Evolutionary conservation across 441 rosid genomes (phyloP).

Genomic region (Populus hybrid): DNA sequence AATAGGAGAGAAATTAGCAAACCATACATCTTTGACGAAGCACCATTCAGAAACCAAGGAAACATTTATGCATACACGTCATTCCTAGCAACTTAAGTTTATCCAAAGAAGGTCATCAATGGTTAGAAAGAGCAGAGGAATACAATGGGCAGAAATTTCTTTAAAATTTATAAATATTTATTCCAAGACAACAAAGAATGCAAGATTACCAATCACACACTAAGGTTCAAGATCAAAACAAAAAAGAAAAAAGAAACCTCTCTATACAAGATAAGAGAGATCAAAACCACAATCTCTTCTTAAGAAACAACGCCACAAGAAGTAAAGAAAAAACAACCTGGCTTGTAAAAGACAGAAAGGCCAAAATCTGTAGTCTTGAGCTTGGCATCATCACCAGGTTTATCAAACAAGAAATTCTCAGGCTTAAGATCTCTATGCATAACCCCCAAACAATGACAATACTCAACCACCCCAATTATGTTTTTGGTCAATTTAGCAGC

Average conservation of each 20-base stretch:
- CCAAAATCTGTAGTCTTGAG: constrained; percentile 87
- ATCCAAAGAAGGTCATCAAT: not conserved
- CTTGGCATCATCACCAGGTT: constrained; percentile 54
- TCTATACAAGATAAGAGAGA: not conserved
- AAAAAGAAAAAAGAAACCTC: not conserved
- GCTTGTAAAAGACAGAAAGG: constrained; percentile 73
- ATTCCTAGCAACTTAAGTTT: not conserved
- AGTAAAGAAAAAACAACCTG: constrained; percentile 44
- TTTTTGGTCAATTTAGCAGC: constrained; percentile 73
- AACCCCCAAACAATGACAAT: constrained; percentile 84
- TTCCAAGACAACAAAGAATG: not conserved
- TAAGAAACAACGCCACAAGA: not conserved
- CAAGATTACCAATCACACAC: not conserved
- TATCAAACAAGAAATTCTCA: constrained; percentile 81
- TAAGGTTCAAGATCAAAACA: not conserved
- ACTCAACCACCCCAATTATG: constrained; percentile 69
- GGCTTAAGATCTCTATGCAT: constrained; percentile 47
- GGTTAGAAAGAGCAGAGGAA: not conserved
- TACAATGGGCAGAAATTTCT: too few relatives aligned
- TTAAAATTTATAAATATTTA: too few relatives aligned
- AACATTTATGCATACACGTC: not conserved
- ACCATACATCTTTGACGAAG: not conserved
- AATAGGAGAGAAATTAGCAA: not conserved
- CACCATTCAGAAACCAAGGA: not conserved
- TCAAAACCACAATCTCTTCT: not conserved